Percentiles rank a stretch among this genome's conserved stretches.
Evolutionary conservation across 2,329 filamentous ascomycete species (phyloP).

Genomic region (Sclerotiophoma versabilis): DNA sequence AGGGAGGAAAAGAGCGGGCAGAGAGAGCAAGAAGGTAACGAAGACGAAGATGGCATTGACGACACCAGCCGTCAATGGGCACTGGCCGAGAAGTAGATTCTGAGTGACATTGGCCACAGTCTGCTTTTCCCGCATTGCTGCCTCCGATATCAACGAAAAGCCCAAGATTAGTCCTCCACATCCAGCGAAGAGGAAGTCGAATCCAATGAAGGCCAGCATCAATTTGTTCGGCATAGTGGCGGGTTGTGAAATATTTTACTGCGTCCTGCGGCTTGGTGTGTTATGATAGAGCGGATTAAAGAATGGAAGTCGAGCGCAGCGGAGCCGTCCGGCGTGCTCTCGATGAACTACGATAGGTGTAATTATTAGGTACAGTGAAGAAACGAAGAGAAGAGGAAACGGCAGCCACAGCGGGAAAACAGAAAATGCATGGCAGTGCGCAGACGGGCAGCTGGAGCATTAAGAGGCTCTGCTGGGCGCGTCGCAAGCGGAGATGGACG

Average conservation of each 20-base stretch:
- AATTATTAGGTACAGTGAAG: slow-evolving; percentile 40
- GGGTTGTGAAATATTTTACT: slow-evolving; percentile 26
- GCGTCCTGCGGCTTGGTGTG: slow-evolving; percentile 20
- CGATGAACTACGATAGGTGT: slow-evolving; percentile 37
- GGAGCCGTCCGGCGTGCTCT: slow-evolving; percentile 51
- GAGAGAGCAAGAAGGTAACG: slow-evolving; percentile 70
- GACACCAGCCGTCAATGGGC: slow-evolving; percentile 70
- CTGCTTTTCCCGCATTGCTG: slow-evolving; percentile 50
- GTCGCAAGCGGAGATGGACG: slow-evolving; percentile 42
- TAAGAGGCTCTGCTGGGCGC: slow-evolving; percentile 42
- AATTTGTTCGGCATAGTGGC: slow-evolving; percentile 60
- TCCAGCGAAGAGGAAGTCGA: slow-evolving; percentile 61
- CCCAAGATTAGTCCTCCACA: slow-evolving; percentile 61
- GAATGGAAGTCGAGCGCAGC: slow-evolving; percentile 43
- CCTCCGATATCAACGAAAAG: slow-evolving; percentile 60
- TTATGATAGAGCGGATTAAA: slow-evolving; percentile 22
- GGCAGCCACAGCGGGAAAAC: slow-evolving; percentile 32
- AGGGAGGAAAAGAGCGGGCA: slow-evolving; percentile 74
- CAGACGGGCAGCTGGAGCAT: slow-evolving; percentile 40
- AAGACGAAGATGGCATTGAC: slow-evolving; percentile 77
- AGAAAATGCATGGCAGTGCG: slow-evolving; percentile 35
- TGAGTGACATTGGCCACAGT: slow-evolving; percentile 59
- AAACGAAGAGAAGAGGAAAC: slow-evolving; percentile 39
- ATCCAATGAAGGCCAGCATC: slow-evolving; percentile 58
- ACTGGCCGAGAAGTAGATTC: slow-evolving; percentile 60